Conservation (phyloP, 2,329 filamentous ascomycete genomes). For the Fusarium setosum region DNA sequence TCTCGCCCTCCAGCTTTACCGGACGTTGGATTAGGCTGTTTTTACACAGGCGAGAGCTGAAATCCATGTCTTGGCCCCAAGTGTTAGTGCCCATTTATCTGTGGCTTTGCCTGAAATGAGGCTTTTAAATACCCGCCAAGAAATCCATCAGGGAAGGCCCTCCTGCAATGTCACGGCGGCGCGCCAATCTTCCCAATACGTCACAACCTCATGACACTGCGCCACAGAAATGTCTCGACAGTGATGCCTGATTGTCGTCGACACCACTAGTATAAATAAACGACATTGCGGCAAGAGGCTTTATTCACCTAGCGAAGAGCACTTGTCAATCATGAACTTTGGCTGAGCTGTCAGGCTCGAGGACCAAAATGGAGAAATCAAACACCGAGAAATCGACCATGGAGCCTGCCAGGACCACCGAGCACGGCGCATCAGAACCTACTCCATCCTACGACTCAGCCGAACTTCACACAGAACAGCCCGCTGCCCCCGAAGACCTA, state of each 20-base stretch:
- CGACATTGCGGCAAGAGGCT: no score
- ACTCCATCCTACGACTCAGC: conserved; percentile 15
- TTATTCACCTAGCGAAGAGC: no score
- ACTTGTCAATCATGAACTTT: neutral
- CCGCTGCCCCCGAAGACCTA: conserved; percentile 11
- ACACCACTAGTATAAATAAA: neutral
- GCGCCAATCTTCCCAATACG: neutral
- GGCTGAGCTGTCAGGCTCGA: neutral
- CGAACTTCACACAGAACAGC: neutral
- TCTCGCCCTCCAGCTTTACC: no score
- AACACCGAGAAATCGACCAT: neutral
- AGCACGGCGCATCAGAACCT: neutral
- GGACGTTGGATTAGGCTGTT: no score
- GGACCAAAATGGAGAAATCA: neutral
- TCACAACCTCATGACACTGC: neutral
- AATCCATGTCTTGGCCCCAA: no score
- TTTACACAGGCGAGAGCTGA: no score
- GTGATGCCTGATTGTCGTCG: neutral
- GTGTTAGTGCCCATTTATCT: no score
- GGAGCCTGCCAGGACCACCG: neutral
- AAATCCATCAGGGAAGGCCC: neutral
- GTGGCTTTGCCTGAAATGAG: neutral
- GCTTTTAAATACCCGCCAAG: neutral
- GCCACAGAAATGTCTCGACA: neutral
- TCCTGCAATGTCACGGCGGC: neutral